Evolutionary conservation across 306 rosid species (phyloP).

Genomic region (Vigna reflexopilosa): DNA sequence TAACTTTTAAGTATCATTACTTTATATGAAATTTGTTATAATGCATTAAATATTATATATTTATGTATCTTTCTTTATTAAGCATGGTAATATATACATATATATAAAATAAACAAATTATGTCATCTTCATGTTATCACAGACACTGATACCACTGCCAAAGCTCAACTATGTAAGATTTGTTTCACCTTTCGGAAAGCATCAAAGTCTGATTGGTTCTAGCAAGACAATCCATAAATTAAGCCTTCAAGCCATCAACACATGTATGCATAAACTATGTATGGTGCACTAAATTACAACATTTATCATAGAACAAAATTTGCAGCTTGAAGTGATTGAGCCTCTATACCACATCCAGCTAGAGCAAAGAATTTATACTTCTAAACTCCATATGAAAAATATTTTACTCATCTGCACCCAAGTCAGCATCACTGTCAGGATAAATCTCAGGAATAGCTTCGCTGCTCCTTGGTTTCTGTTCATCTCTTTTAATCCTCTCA

Average conservation of each 20-base stretch:
- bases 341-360: slow-evolving; percentile 13
- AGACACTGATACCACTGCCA: background rate
- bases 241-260: background rate
- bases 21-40: too few species aligned
- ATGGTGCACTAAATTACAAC: background rate
- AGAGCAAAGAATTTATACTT: background rate
- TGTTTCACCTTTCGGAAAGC: background rate
- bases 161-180: slow-evolving; percentile 1
- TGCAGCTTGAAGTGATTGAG: slow-evolving; percentile 9
- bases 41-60: too few species aligned
- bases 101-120: too few species aligned
- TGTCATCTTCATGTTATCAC: too few species aligned
- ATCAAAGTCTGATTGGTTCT: background rate
- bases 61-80: too few species aligned
- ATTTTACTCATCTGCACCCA: slow-evolving; percentile 43
- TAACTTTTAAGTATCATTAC: too few species aligned
- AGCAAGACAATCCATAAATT: background rate
- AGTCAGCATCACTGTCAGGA: slow-evolving; percentile 51
- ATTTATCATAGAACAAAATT: slow-evolving; percentile 33
- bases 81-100: too few species aligned
- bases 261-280: background rate
- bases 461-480: slow-evolving; percentile 29
- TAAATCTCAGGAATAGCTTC: slow-evolving; percentile 49
- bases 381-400: slow-evolving; percentile 23
- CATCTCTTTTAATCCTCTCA: slow-evolving; percentile 54